These are phyloP conservation scores for Neurospora africana DNA, from an alignment of 495 filamentous ascomycete species.

Conservation along the genomic window DNA sequence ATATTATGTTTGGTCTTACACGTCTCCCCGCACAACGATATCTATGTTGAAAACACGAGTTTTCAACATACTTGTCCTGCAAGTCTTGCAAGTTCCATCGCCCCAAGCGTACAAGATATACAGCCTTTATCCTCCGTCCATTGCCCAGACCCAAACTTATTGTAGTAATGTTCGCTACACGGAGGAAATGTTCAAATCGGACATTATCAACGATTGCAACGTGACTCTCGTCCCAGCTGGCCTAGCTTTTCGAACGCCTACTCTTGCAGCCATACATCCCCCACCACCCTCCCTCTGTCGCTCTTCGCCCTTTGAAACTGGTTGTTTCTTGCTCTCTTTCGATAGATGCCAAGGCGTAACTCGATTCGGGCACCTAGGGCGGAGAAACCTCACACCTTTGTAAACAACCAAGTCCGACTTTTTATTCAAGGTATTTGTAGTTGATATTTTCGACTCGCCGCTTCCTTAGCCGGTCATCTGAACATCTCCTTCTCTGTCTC, in stretches of 20 bases:
- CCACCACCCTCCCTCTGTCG: background rate
- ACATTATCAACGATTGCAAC: background rate
- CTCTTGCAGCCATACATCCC: background rate
- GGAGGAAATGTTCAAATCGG: background rate
- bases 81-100: background rate
- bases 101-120: background rate
- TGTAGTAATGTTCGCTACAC: background rate
- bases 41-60: background rate
- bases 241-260: background rate
- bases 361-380: background rate
- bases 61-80: background rate
- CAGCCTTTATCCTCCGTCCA: background rate
- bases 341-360: conserved; percentile 1
- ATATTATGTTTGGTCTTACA: background rate
- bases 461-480: background rate
- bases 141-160: background rate
- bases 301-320: background rate
- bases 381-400: background rate
- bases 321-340: background rate
- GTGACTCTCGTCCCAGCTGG: background rate
- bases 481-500: conserved; percentile 1
- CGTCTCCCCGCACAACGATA: background rate
- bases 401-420: background rate
- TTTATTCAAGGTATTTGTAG: background rate
- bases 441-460: background rate